phyloP scores from a whole-genome alignment of 768 basidiomycete species.

The Botryobasidium botryosum region DNA sequence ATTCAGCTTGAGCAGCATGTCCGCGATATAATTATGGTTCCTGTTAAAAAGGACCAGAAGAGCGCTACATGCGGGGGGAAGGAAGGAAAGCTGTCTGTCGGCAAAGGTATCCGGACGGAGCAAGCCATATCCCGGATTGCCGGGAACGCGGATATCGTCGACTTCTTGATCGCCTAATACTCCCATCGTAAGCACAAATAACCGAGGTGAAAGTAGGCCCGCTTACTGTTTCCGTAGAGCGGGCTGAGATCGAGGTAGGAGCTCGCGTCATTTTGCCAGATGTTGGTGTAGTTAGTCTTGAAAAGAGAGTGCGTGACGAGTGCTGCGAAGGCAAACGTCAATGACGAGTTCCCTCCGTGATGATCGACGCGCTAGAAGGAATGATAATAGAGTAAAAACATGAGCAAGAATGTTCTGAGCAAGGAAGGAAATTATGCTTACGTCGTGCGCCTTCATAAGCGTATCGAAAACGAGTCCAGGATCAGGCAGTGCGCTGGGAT shows the following conservation, averaged over 20 bases:
- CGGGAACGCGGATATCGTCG: conserved; percentile 35
- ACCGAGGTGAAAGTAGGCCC: too few relatives aligned
- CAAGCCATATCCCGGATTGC: conserved; percentile 40
- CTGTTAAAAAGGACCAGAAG: conserved; percentile 70
- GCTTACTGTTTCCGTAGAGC: conserved; percentile 46
- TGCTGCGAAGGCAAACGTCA: conserved; percentile 43
- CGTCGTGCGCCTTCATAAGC: conserved; percentile 31
- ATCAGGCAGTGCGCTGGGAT: conserved; percentile 38
- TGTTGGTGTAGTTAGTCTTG: conserved; percentile 20
- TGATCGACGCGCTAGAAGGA: neutral
- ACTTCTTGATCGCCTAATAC: too few relatives aligned
- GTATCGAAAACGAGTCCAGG: conserved; percentile 53
- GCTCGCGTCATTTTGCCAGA: conserved; percentile 38
- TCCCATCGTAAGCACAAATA: too few relatives aligned
- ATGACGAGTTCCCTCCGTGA: conserved; percentile 7
- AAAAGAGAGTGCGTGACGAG: conserved; percentile 39
- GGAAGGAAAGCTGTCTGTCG: too few relatives aligned
- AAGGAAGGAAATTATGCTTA: neutral
- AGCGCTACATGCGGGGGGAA: conserved; percentile 46
- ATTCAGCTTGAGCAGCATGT: conserved; percentile 62
- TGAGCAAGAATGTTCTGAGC: neutral
- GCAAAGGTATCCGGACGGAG: conserved; percentile 57
- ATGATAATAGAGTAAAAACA: neutral
- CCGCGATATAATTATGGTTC: conserved; percentile 61
- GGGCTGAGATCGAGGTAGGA: conserved; percentile 60